Evolutionary conservation across 1,284 basidiomycete species (phyloP), one percentile per base, ranked within the genome.

Genomic region (Pholiota adiposa): DNA sequence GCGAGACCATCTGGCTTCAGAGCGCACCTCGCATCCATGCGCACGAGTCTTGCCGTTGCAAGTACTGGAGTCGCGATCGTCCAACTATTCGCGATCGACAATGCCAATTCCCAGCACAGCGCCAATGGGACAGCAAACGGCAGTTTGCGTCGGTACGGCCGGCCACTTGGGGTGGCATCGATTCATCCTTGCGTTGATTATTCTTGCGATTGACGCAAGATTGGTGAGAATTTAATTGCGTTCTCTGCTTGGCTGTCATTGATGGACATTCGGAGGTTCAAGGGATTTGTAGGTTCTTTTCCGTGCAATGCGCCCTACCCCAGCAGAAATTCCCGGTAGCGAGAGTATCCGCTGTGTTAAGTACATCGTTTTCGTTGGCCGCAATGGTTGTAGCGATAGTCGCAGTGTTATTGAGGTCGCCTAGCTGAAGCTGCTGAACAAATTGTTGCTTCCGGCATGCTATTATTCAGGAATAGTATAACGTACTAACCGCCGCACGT

Each of bases 1-100:
- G 4, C 70, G 81, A 25, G 82, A 83, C 67, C 81, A 84, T 66
- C 70, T 83, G 4, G 81, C 82, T 0, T 77, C 73, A n/a, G 81
- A 84, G 58, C 70, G 81, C 4, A 83, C 81, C 0, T 83, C 29
- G 79, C 81, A 18, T 83, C 82, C 67, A 71, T 82, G 14, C 70
- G 81, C 36, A 83, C 82, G 2, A 79, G 79, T 62, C 65, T 82
- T 18, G 75, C 75, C 1, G 67, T 83, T 18, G 77, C 80, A 1
- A 74, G 77, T 2, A 75, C 77, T 14, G 83, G 82, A 12, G 81
- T 86, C 78, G 83, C 82, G 2, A 70, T 86, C 5, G 81, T 85
- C 5, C 83, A 86, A 67, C 71, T 85, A 11, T 83, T 85, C 69
- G 79, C 77, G 3, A 79, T 84, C 23, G 73, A 81, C 0, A 69